These are phyloP conservation scores for Sambucus nigra DNA, from an alignment of 129 eudicot species.

Conservation along the genomic window DNA sequence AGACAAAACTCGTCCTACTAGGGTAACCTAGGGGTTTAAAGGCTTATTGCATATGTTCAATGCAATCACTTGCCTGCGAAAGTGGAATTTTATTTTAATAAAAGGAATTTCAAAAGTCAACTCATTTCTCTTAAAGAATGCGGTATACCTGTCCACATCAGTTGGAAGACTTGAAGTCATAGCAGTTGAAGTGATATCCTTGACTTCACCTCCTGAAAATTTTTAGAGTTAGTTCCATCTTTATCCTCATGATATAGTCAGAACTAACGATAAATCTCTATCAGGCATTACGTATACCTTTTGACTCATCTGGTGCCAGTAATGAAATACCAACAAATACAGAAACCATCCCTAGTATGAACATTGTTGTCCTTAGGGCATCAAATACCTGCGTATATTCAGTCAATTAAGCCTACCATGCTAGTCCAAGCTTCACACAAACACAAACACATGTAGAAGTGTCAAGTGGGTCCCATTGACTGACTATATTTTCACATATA, in stretches of 20 bases:
- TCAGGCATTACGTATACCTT: slow-evolving; percentile 41
- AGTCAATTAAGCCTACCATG: neutral
- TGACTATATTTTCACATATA: too few species aligned
- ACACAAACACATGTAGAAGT: neutral
- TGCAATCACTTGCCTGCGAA: too few species aligned
- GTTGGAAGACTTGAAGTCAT: slow-evolving; percentile 29
- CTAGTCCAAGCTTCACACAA: neutral
- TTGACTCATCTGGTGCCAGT: slow-evolving; percentile 92
- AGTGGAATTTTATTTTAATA: too few species aligned
- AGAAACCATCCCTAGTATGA: slow-evolving; percentile 84
- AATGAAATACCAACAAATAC: slow-evolving; percentile 87
- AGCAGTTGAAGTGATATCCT: slow-evolving; percentile 43
- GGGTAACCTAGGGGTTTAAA: too few species aligned
- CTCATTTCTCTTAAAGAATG: neutral
- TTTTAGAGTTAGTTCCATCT: slow-evolving; percentile 8
- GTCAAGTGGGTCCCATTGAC: neutral
- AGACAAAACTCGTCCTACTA: too few species aligned
- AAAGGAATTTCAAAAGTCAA: too few species aligned
- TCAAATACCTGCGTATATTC: slow-evolving; percentile 56
- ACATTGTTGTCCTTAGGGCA: slow-evolving; percentile 79
- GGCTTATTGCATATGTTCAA: too few species aligned
- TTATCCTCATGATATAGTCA: slow-evolving; percentile 10
- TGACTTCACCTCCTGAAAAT: slow-evolving; percentile 69
- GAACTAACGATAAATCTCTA: neutral
- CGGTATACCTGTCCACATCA: slow-evolving; percentile 60